Base-by-base conservation (phyloP, 2,329 filamentous ascomycete species). In the Knufia petricola region DNA sequence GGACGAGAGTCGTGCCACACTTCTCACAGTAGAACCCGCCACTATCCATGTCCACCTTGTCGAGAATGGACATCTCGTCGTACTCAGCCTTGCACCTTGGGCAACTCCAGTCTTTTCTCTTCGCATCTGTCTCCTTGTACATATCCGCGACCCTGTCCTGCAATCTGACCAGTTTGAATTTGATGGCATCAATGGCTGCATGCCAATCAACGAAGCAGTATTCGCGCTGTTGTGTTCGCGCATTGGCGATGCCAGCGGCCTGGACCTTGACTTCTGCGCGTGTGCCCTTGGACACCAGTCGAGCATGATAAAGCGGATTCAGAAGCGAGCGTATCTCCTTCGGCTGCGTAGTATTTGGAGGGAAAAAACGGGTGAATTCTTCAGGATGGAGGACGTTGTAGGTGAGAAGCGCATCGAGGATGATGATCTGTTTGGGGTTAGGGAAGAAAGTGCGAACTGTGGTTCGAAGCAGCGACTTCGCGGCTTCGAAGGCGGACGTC, bases 151-250 rank as follows among this genome's bases (percentile, higher is more conserved):
- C 87, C 48, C 84, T 81, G 64, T 90, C 89, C 57, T 89, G 88
- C 58, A 96, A 80, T 49, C 83, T 84, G 63, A 90, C 89, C 45
- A 95, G 81, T 54, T 87, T 84, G 77, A 85, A 98, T 66, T 98
- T 98, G 69, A 95, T 94, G 42, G 87, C 87, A 68, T 98, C 92
- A 61, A 98, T 87, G 30, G 90, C 87, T 50, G 87, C 85, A 51
- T 92, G 87, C 61, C 94, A 94, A 64, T 95, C 89, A 64, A 98
- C 90, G 68, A 87, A 98, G 71, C 94, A 98, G 75, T 95, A 98
- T 54, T 90, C 94, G 60, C 87, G 80, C 63, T 84, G 88, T 57
- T 85, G 82, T 3, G 87, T 84, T 46, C 88, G 82, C 50, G 85
- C 83, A 51, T 88, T 85, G 45, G 86, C 87, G 61, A 17, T n/a